Evolutionary conservation across 2,329 filamentous ascomycete species (phyloP), one percentile per base, ranked within the genome.

Genomic region (Mycosphaerelloides madeirae): DNA sequence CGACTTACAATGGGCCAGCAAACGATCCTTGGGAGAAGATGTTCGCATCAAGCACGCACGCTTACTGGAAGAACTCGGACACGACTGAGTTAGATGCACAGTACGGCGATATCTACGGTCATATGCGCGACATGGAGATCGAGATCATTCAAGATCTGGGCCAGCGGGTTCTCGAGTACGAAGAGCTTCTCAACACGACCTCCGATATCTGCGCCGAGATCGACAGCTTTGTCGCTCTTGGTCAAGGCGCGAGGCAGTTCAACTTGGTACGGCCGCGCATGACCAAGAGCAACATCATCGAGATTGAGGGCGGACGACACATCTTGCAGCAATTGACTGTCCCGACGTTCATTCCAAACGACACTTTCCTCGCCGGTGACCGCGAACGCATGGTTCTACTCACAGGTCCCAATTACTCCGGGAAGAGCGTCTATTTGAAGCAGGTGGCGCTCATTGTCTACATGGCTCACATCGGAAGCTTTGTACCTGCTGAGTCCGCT

Each of bases 381-480:
- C 46, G 47, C n/a, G 72, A 70, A 11, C 87, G 78, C 52, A 84
- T 88, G 68, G 64, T 96, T 11, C 70, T 96, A 5, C 67, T 98
- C 57, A 97, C 93, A 0, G 93, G 93, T 0, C 90, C 93, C 3
- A 98, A 98, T 57, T 94, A 93, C 63, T 97, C 93, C 0, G 93
- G 93, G 0, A 98, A 98, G 66, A 97, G 89, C 56, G 80, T 97
- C 0, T 97, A 95, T 65, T 76, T 97, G 61, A 98, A 95, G 65
- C 91, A 98, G 64, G 80, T 87, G 25, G 93, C 90, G 3, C 71
- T 96, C 38, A 93, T 95, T 46, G 83, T 95, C 12, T 96, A 93
- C 61, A 77, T 98, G 65, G 87, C 93, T 0, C 93, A 98, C 61
- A 79, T 95, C 41, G 93, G 93, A 40, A 91, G 88, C 63, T 97